phyloP scores from a whole-genome alignment of 305 asterid species.

The Solanum hybrid region DNA sequence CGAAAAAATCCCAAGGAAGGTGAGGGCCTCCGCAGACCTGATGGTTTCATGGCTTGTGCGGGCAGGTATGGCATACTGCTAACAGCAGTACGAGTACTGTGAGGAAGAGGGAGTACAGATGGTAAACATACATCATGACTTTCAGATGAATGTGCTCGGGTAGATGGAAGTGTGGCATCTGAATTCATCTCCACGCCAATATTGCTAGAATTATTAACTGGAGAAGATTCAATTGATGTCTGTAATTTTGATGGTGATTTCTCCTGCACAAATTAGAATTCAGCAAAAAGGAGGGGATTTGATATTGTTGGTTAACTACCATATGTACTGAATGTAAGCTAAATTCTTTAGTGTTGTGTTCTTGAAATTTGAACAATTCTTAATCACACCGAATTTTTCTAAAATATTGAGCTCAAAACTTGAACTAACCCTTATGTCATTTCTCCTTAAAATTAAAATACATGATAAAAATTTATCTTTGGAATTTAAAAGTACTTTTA shows the following conservation, averaged over 20 bases:
- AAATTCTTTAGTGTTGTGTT: neutral
- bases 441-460: neutral
- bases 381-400: neutral
- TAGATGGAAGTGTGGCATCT: constrained; percentile 21
- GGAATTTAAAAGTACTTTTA: neutral
- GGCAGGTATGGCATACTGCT: constrained; percentile 27
- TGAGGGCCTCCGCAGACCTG: constrained; percentile 91
- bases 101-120: constrained; percentile 22
- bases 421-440: neutral
- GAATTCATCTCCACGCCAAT: constrained; percentile 30
- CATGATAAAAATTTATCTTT: neutral
- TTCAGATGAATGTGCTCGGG: constrained; percentile 23
- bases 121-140: constrained; percentile 22
- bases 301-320: neutral
- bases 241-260: constrained; percentile 29
- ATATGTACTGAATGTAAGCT: neutral
- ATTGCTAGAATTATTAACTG: constrained; percentile 23
- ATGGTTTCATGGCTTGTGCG: constrained; percentile 43
- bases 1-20: constrained; percentile 83
- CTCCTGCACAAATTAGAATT: constrained; percentile 27
- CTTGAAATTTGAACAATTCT: neutral
- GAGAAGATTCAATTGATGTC: constrained; percentile 22
- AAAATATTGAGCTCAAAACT: neutral
- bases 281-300: neutral
- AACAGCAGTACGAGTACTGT: constrained; percentile 25